Conservation (phyloP, 2,329 filamentous ascomycete genomes). For the Diaporthe aspalathi region DNA sequence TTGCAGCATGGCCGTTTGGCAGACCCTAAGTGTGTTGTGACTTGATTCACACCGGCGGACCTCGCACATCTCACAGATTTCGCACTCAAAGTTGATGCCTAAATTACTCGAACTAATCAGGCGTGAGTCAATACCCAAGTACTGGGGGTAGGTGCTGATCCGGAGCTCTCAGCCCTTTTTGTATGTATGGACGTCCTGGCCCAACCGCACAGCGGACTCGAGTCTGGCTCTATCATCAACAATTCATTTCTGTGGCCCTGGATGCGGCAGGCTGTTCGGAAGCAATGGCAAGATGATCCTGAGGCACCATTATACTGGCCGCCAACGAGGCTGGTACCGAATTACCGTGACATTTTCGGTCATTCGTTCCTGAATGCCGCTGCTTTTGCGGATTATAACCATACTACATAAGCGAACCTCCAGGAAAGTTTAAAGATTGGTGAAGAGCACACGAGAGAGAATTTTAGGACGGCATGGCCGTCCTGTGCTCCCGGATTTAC, state of each 20-base stretch:
- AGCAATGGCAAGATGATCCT: not conserved
- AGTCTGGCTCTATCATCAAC: not conserved
- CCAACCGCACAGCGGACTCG: not conserved
- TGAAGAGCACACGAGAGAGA: not conserved
- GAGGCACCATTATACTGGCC: not conserved
- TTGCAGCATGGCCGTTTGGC: no score
- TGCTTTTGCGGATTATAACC: not conserved
- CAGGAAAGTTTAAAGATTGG: not conserved
- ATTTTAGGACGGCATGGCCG: not conserved
- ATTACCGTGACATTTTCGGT: not conserved
- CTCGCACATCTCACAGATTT: not conserved
- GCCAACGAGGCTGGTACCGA: not conserved
- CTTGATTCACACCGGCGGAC: not conserved
- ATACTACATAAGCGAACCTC: no score
- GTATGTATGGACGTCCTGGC: not conserved
- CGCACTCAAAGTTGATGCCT: no score
- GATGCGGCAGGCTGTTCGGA: not conserved
- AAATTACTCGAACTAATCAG: no score
- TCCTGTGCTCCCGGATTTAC: not conserved
- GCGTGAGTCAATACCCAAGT: not conserved
- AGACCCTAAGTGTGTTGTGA: no score
- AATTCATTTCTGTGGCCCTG: constrained; percentile 5
- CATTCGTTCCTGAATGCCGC: not conserved
- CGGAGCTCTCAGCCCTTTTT: not conserved
- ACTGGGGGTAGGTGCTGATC: not conserved